Evolutionary conservation across 2,329 filamentous ascomycete species (phyloP).

Genomic region (Arthrobotrys conoides): DNA sequence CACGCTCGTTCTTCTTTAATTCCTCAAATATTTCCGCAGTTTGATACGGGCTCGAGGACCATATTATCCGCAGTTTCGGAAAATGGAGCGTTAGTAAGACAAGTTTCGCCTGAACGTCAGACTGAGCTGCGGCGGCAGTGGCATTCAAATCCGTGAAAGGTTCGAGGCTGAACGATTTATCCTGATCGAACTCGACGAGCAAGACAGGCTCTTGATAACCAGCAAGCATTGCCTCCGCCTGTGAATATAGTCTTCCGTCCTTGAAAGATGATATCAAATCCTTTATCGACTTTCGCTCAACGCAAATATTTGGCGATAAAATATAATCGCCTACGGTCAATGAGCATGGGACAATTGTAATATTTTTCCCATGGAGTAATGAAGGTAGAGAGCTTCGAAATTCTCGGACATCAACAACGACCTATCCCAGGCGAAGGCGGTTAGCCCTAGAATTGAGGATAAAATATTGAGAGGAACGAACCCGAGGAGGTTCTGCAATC

Average conservation of each 20-base stretch:
- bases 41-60: conserved; percentile 93
- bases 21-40: conserved; percentile 97
- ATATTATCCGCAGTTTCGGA: conserved; percentile 89
- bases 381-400: conserved; percentile 94
- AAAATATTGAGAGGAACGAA: conserved; percentile 66
- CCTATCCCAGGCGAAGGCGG: neutral
- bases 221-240: conserved; percentile 93
- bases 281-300: conserved; percentile 93
- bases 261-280: conserved; percentile 93
- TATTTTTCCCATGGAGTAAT: conserved; percentile 87
- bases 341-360: conserved; percentile 93
- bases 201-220: conserved; percentile 92
- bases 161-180: conserved; percentile 96
- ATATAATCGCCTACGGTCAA: conserved; percentile 97
- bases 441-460: neutral
- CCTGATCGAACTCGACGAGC: conserved; percentile 96
- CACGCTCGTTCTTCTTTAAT: conserved; percentile 88
- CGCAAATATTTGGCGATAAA: conserved; percentile 87
- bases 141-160: conserved; percentile 67
- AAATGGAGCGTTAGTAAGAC: conserved; percentile 94
- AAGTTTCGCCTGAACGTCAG: conserved; percentile 90
- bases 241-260: conserved; percentile 90
- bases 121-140: conserved; percentile 70
- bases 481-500: conserved; percentile 87
- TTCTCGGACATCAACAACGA: conserved; percentile 92